A percentile compares a stretch with the other conserved stretches of the same genome.
These are phyloP conservation scores for Drechslerella coelobrocha DNA, from an alignment of 2,329 filamentous ascomycete species.

Conservation along the genomic window DNA sequence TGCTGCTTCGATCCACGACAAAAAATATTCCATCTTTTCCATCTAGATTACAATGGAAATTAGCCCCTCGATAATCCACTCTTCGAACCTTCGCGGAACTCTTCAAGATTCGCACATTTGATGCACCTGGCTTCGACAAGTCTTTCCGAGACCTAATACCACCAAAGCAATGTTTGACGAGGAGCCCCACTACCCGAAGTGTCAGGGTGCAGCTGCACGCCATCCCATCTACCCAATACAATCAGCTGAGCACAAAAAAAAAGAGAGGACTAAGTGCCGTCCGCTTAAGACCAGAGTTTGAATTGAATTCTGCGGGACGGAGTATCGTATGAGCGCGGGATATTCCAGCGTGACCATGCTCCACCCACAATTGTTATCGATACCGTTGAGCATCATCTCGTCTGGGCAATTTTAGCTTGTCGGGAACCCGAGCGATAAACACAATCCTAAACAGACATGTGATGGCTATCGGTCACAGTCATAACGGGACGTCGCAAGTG, in stretches of 20 bases:
- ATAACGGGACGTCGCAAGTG: too few species aligned
- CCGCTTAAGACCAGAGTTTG: not conserved
- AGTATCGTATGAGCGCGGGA: not conserved
- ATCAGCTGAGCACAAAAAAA: constrained; percentile 1
- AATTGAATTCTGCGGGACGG: not conserved
- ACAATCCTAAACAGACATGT: too few species aligned
- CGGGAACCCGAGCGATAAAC: not conserved
- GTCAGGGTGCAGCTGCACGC: constrained; percentile 4
- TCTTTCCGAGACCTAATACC: not conserved
- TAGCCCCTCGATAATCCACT: too few species aligned
- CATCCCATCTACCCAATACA: not conserved
- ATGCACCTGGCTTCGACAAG: constrained; percentile 5
- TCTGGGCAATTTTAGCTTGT: not conserved
- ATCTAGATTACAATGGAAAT: too few species aligned
- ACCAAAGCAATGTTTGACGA: too few species aligned
- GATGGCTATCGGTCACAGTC: too few species aligned
- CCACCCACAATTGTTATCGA: constrained; percentile 2
- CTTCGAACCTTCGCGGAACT: too few species aligned
- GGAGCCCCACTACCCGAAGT: not conserved
- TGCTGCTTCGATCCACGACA: too few species aligned
- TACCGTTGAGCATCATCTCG: too few species aligned
- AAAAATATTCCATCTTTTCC: too few species aligned
- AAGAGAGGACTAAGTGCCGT: not conserved
- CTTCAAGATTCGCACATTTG: too few species aligned
- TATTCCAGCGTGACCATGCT: constrained; percentile 4